Evolutionary conservation across 2,329 filamentous ascomycete species (phyloP).

Genomic region (Nothophoma quercina): DNA sequence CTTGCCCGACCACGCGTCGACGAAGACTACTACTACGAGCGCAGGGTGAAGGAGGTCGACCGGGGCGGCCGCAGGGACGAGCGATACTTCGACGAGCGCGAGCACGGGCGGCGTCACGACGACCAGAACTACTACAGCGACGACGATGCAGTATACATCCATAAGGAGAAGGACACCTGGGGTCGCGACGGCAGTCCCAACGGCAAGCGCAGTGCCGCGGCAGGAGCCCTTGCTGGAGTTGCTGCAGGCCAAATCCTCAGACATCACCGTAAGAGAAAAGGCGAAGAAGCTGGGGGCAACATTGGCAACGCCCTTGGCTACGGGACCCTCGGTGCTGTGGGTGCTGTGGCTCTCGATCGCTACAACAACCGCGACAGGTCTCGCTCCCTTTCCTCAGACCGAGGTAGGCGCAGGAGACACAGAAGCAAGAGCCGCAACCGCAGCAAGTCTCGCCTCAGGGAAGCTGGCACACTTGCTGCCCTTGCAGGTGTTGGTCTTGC

Average conservation of each 20-base stretch:
- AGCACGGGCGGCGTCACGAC: conserved; percentile 50
- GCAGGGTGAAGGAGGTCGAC: conserved; percentile 63
- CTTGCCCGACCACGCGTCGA: conserved; percentile 58
- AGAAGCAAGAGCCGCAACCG: conserved; percentile 41
- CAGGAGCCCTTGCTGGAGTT: conserved; percentile 66
- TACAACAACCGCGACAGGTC: conserved; percentile 57
- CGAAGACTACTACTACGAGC: conserved; percentile 69
- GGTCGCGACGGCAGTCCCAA: conserved; percentile 52
- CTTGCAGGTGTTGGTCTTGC: conserved; percentile 67
- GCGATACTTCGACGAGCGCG: conserved; percentile 46
- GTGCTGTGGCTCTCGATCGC: conserved; percentile 65
- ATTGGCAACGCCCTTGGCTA: conserved; percentile 65
- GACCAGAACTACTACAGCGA: conserved; percentile 63
- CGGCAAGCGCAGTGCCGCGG: conserved; percentile 67
- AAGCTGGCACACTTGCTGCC: conserved; percentile 65
- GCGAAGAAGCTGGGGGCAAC: conserved; percentile 61
- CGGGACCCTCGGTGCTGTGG: conserved; percentile 67
- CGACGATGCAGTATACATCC: conserved; percentile 68
- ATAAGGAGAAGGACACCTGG: conserved; percentile 59
- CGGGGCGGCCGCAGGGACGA: conserved; percentile 54
- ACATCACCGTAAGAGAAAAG: conserved; percentile 64
- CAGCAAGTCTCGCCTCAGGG: conserved; percentile 55
- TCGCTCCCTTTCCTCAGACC: conserved; percentile 49
- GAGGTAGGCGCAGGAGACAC: conserved; percentile 32
- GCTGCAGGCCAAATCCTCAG: conserved; percentile 68